phyloP scores from a whole-genome alignment of 202 grass and related monocot genomes.

The Alloteropsis angusta region DNA sequence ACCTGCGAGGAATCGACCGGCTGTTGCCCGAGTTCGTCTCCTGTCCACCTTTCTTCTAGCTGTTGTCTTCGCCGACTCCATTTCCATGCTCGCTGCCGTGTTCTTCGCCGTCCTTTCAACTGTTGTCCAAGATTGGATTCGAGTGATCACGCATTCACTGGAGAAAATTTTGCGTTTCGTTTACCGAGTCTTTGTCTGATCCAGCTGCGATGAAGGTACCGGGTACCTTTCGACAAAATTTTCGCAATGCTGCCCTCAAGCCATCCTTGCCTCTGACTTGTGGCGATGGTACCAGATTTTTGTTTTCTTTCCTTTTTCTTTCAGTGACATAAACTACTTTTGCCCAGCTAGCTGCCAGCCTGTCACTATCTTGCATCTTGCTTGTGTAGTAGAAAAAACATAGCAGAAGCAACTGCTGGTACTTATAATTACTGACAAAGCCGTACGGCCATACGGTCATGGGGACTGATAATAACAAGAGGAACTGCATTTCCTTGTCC shows the following conservation, averaged over 20 bases:
- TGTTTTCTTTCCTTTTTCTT: neutral
- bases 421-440: neutral
- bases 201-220: neutral
- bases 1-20: neutral
- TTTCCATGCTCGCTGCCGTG: neutral
- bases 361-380: neutral
- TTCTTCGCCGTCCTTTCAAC: neutral
- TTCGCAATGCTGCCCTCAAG: neutral
- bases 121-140: neutral
- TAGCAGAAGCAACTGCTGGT: neutral
- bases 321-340: neutral
- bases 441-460: neutral
- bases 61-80: neutral
- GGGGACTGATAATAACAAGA: neutral
- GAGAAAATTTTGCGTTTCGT: neutral
- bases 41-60: neutral
- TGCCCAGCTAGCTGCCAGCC: neutral
- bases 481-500: neutral
- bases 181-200: neutral
- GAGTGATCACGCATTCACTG: neutral
- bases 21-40: neutral
- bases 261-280: neutral
- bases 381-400: conserved; percentile 4
- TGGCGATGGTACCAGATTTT: neutral
- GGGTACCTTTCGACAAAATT: neutral